Evolutionary conservation across 352 stramenopile species (phyloP).

Genomic region (Peronospora tabacina): DNA sequence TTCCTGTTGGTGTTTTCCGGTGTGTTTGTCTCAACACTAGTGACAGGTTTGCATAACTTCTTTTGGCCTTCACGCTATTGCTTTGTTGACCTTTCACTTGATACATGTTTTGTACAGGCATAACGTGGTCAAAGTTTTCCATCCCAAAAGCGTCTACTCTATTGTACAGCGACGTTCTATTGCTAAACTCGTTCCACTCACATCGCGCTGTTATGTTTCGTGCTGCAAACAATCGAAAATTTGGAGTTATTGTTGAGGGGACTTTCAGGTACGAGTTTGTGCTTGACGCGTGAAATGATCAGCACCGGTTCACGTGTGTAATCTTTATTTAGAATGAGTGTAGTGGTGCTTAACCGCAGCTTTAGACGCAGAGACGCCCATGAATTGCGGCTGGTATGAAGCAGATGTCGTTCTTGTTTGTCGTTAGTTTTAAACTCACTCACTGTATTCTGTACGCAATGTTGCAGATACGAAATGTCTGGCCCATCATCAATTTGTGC

Average conservation of each 20-base stretch:
- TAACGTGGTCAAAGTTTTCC: constrained; percentile 61
- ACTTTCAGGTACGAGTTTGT: constrained; percentile 36
- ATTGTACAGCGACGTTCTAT: constrained; percentile 41
- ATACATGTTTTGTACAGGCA: constrained; percentile 16
- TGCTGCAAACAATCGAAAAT: constrained; percentile 47
- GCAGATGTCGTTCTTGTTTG: not conserved
- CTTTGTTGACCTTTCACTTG: not conserved
- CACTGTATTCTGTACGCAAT: not conserved
- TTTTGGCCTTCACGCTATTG: not conserved
- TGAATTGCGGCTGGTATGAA: constrained; percentile 36
- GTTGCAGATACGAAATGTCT: constrained; percentile 43
- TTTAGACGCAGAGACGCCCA: constrained; percentile 41
- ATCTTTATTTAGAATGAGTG: constrained; percentile 29
- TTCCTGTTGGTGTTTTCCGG: constrained; percentile 42
- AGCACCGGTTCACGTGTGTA: not conserved
- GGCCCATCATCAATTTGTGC: constrained; percentile 51
- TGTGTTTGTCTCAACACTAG: constrained; percentile 37
- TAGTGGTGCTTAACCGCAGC: constrained; percentile 42
- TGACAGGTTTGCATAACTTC: constrained; percentile 31
- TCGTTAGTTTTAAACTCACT: not conserved
- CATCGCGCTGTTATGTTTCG: constrained; percentile 52
- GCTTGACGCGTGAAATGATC: not conserved
- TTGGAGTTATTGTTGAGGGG: constrained; percentile 44
- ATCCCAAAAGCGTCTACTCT: constrained; percentile 45
- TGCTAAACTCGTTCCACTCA: constrained; percentile 44